Evolutionary conservation across 305 asterid genomes (phyloP).

Genomic region (Fraxinus sp.): DNA sequence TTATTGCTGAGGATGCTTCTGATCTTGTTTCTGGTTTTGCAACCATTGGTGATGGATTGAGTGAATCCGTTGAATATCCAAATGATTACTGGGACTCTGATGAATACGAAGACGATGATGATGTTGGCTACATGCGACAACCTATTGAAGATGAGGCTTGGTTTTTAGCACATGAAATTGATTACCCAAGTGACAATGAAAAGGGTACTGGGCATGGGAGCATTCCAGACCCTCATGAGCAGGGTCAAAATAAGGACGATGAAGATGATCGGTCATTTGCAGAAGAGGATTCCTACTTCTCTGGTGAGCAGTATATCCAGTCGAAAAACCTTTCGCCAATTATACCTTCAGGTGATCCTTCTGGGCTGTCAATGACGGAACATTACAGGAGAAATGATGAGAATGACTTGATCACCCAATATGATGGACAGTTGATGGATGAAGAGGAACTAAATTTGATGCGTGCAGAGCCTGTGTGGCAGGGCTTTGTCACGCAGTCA

Average conservation of each 20-base stretch:
- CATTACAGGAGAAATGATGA: constrained; percentile 47
- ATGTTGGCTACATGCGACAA: constrained; percentile 94
- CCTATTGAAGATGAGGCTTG: constrained; percentile 97
- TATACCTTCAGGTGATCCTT: constrained; percentile 55
- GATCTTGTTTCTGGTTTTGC: constrained; percentile 98
- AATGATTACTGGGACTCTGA: constrained; percentile 98
- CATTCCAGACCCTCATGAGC: constrained; percentile 74
- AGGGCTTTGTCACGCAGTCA: constrained; percentile 82
- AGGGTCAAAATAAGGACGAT: constrained; percentile 66
- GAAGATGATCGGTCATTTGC: constrained; percentile 93
- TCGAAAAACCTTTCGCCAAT: constrained; percentile 61
- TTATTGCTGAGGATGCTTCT: constrained; percentile 82
- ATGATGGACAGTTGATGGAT: constrained; percentile 93
- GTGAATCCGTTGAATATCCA: constrained; percentile 84
- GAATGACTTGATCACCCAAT: constrained; percentile 60
- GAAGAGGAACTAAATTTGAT: constrained; percentile 82
- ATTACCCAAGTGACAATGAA: constrained; percentile 97
- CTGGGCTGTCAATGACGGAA: constrained; percentile 46
- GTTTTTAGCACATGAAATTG: constrained; percentile 98
- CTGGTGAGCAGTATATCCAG: constrained; percentile 73
- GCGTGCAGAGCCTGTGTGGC: constrained; percentile 93
- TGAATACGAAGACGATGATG: constrained; percentile 96
- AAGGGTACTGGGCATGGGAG: constrained; percentile 82
- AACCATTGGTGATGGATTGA: constrained; percentile 87
- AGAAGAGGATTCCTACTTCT: constrained; percentile 92